A percentile compares a stretch with the other conserved stretches of the same genome.
Evolutionary conservation across 768 basidiomycete species (phyloP).

Genomic region (Mrakia blollopis): DNA sequence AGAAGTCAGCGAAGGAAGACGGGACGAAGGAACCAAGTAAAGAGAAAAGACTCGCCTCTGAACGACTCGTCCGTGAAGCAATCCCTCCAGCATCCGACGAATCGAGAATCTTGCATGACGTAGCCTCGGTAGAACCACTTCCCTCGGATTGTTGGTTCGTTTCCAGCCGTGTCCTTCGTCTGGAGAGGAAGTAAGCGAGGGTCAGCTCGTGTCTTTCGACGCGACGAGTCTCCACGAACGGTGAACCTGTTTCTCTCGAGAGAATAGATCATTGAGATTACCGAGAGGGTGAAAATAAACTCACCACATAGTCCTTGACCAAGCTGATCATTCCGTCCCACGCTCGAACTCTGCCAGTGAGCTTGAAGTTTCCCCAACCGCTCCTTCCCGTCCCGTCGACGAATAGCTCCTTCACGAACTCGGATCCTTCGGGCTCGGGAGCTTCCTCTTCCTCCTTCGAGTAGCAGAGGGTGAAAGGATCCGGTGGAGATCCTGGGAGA

Average conservation of each 20-base stretch:
- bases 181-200: neutral
- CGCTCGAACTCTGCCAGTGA: slow-evolving; percentile 16
- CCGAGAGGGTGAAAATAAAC: neutral
- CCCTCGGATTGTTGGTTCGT: slow-evolving; percentile 12
- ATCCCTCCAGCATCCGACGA: slow-evolving; percentile 26
- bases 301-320: slow-evolving; percentile 24
- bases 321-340: slow-evolving; percentile 26
- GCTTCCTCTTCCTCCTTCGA: slow-evolving; percentile 23
- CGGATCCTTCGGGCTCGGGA: slow-evolving; percentile 18
- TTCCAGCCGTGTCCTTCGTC: neutral
- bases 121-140: slow-evolving; percentile 32
- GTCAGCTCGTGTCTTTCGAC: neutral
- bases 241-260: neutral
- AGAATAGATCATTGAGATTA: too few species aligned
- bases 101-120: slow-evolving; percentile 16
- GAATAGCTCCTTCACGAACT: slow-evolving; percentile 23
- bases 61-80: slow-evolving; percentile 18
- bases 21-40: neutral
- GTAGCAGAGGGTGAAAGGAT: slow-evolving; percentile 13
- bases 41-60: neutral
- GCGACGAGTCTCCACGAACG: neutral
- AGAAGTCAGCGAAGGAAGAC: neutral
- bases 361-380: slow-evolving; percentile 23
- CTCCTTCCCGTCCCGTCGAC: slow-evolving; percentile 17
- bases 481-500: neutral